Percentiles rank a stretch among this genome's conserved stretches.
These are phyloP conservation scores for Krasilnikovozyma curviuscula DNA, from an alignment of 768 basidiomycete species.

Conservation along the genomic window DNA sequence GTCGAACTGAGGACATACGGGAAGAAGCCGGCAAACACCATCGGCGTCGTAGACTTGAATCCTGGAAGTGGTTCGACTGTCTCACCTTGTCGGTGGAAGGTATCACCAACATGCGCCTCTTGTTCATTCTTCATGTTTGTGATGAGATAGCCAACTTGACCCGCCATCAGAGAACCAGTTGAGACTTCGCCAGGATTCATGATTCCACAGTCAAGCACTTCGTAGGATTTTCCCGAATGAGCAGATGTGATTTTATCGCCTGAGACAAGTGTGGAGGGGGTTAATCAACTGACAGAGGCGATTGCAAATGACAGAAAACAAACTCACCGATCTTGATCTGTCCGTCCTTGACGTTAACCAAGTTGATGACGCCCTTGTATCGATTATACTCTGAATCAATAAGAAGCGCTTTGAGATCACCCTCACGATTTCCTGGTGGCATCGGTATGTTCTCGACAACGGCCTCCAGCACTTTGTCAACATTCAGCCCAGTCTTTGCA, in stretches of 20 bases:
- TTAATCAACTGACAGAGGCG: no score
- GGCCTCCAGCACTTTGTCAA: slow-evolving; percentile 53
- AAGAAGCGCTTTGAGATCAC: slow-evolving; percentile 53
- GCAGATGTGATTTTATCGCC: slow-evolving; percentile 80
- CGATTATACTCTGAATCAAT: slow-evolving; percentile 96
- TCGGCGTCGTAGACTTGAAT: slow-evolving; percentile 79
- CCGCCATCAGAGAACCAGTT: slow-evolving; percentile 29
- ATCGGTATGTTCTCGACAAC: slow-evolving; percentile 72
- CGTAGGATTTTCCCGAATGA: slow-evolving; percentile 70
- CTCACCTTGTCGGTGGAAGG: slow-evolving; percentile 55
- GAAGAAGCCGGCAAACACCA: slow-evolving; percentile 93
- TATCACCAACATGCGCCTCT: slow-evolving; percentile 75
- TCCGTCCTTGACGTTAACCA: slow-evolving; percentile 65
- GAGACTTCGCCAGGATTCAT: slow-evolving; percentile 78
- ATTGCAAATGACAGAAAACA: neutral
- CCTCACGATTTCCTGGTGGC: slow-evolving; percentile 35
- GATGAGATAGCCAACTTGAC: slow-evolving; percentile 42
- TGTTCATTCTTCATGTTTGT: slow-evolving; percentile 78
- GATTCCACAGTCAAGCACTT: slow-evolving; percentile 69
- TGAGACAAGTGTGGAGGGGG: slow-evolving; percentile 19
- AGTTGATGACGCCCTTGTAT: slow-evolving; percentile 85
- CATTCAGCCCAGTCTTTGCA: slow-evolving; percentile 79
- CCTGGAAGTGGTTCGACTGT: slow-evolving; percentile 67
- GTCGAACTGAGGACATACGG: no score
- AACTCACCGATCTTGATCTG: slow-evolving; percentile 53